Base-by-base conservation (phyloP, 2,329 filamentous ascomycete species). In the Thermothelomyces thermophilus region DNA sequence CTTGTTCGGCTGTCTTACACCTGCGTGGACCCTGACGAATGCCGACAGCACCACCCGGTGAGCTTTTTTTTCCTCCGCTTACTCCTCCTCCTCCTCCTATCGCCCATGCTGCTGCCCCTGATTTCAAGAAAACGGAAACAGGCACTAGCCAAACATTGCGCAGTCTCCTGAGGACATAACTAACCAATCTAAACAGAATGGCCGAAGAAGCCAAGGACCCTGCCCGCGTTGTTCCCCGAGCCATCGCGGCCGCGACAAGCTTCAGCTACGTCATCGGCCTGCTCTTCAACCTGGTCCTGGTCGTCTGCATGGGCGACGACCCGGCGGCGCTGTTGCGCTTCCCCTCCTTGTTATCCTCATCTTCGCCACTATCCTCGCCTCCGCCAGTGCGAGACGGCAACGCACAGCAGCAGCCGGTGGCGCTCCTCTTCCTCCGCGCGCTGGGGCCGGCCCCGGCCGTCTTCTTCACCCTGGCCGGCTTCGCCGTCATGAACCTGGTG, bases 1-100 rank as follows among this genome's bases (percentile, higher is more conserved):
- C 60, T 60, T 80, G n/a, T 80, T 81, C 52, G 77, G 77, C n/a
- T 80, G 79, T 60, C 65, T 82, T 22, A 76, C 74, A 2, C 77
- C 79, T 33, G 73, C 72, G 17, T 82, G 77, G 77, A 80, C 76
- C 47, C 80, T 81, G 76, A 80, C 76, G 3, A 61, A 64, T 50
- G 63, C 61, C 41, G 63, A 66, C 41, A 63, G 62, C 41, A 62
- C 62, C 14, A 63, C 60, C 34, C 62, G 58, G 58, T 59, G 47
- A 28, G 47, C 8, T 26, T 5, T n/a, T n/a, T n/a, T n/a, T n/a
- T n/a, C n/a, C 22, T 26, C 14, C 19, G 20, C 9, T n/a, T n/a
- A 7, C 16, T 31, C 3, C 26, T n/a, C 40, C 17, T n/a, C n/a
- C 22, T 26, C 14, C 19, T 7, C 9, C 11, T n/a, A 7, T 19